Evolutionary conservation across 495 filamentous ascomycete species (phyloP).

Genomic region (Talaromyces ruber): DNA sequence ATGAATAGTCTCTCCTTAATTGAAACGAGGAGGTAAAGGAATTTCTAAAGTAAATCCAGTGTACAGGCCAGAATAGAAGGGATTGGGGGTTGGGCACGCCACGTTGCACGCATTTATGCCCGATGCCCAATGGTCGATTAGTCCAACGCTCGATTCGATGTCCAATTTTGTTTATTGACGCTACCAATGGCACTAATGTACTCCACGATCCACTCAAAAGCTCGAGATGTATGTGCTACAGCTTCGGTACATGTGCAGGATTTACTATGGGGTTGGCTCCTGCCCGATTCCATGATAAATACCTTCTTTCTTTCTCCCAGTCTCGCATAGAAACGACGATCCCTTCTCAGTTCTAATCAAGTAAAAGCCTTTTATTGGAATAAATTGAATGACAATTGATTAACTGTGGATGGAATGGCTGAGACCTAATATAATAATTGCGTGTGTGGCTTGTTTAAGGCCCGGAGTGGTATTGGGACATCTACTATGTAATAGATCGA

Average conservation of each 20-base stretch:
- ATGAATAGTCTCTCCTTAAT: not conserved
- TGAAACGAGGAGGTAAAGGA: not conserved
- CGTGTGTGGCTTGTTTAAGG: not conserved
- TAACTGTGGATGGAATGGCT: not conserved
- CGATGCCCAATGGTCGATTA: slow-evolving; percentile 3
- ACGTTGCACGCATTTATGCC: slow-evolving; percentile 8
- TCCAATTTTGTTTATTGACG: not conserved
- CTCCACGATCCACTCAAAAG: not conserved
- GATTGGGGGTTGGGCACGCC: slow-evolving; percentile 1
- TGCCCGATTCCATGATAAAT: not conserved
- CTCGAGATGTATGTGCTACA: not conserved
- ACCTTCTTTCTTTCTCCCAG: not conserved
- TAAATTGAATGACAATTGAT: not conserved
- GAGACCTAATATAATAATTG: not conserved
- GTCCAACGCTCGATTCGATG: not conserved
- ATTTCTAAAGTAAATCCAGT: not conserved
- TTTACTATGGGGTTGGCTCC: not conserved
- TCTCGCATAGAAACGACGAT: not conserved
- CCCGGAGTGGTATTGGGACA: not conserved
- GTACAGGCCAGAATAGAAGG: not conserved
- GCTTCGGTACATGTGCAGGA: not conserved
- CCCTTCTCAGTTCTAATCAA: not conserved
- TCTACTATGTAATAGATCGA: not conserved
- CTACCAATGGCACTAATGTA: not conserved
- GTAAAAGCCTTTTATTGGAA: not conserved